Evolutionary conservation across 2,329 filamentous ascomycete genomes (phyloP).

Genomic region (Bertia moriformis): DNA sequence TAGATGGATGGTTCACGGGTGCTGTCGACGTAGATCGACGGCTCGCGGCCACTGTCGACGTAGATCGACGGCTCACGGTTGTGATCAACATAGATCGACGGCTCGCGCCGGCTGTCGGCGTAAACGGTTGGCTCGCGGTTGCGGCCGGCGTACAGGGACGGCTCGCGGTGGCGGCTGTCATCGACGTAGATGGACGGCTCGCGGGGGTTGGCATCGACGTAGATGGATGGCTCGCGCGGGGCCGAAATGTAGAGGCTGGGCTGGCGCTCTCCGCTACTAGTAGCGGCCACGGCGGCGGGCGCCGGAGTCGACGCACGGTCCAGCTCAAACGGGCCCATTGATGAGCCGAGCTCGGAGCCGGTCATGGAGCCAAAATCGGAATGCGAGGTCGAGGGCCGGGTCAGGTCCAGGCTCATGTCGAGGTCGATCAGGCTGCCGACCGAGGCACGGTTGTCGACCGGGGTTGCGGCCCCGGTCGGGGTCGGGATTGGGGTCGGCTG

Average conservation of each 20-base stretch:
- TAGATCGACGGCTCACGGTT: too few relatives aligned
- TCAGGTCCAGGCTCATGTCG: slow-evolving; percentile 34
- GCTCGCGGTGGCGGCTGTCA: not conserved
- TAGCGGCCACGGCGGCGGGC: slow-evolving; percentile 23
- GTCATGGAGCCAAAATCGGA: slow-evolving; percentile 40
- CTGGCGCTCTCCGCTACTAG: slow-evolving; percentile 27
- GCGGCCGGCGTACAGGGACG: not conserved
- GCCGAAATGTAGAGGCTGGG: slow-evolving; percentile 22
- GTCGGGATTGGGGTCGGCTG: too few relatives aligned
- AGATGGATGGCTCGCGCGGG: slow-evolving; percentile 1
- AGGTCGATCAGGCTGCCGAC: slow-evolving; percentile 34
- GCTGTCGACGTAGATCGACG: not conserved
- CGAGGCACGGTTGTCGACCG: slow-evolving; percentile 23
- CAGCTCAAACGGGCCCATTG: slow-evolving; percentile 44
- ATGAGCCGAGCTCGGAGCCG: slow-evolving; percentile 38
- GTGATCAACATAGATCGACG: not conserved
- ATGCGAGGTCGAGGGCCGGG: slow-evolving; percentile 42
- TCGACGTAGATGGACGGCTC: slow-evolving; percentile 1
- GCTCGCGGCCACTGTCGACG: not conserved
- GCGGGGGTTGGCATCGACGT: not conserved
- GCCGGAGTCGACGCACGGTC: slow-evolving; percentile 47
- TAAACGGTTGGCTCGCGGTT: too few relatives aligned
- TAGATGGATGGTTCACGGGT: not conserved
- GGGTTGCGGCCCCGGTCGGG: slow-evolving; percentile 11
- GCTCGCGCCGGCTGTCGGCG: not conserved